These are phyloP conservation scores for Cyclotella atomus DNA, from an alignment of 108 stramenopile species.

Conservation along the genomic window DNA sequence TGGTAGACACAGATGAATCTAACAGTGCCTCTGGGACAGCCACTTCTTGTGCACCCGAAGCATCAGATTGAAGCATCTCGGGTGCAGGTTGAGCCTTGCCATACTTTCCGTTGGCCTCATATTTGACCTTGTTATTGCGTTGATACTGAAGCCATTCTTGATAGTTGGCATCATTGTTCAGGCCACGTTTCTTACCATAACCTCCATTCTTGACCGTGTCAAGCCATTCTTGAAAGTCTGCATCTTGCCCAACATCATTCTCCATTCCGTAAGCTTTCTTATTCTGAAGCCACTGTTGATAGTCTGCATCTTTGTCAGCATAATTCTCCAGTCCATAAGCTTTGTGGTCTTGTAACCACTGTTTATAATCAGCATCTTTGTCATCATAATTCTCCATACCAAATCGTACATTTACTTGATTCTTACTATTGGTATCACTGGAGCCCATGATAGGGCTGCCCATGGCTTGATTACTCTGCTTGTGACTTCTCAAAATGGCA, in stretches of 20 bases:
- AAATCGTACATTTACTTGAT: conserved; percentile 1
- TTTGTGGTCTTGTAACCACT: background rate
- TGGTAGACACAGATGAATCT: conserved; percentile 27
- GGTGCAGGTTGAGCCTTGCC: conserved; percentile 15
- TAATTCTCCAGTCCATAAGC: conserved; percentile 5
- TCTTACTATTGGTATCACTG: background rate
- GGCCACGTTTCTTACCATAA: conserved; percentile 8
- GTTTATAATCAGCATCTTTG: background rate
- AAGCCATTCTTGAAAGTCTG: background rate
- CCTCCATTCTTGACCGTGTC: background rate
- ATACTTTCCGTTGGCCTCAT: conserved; percentile 33
- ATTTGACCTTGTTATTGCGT: conserved; percentile 19
- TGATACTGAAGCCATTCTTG: conserved; percentile 39
- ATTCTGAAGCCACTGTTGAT: background rate
- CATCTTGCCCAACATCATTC: background rate
- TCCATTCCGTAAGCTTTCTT: background rate
- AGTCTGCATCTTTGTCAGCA: conserved; percentile 12
- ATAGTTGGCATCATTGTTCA: conserved; percentile 3
- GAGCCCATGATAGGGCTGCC: conserved; percentile 14
- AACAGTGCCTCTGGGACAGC: background rate
- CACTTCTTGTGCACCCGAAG: background rate
- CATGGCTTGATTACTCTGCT: background rate
- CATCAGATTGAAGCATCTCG: conserved; percentile 5
- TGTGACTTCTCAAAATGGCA: conserved; percentile 31
- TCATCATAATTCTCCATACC: conserved; percentile 5